These are phyloP conservation scores for Botrytis paeoniae DNA, from an alignment of 2,329 filamentous ascomycete genomes.

Conservation along the genomic window DNA sequence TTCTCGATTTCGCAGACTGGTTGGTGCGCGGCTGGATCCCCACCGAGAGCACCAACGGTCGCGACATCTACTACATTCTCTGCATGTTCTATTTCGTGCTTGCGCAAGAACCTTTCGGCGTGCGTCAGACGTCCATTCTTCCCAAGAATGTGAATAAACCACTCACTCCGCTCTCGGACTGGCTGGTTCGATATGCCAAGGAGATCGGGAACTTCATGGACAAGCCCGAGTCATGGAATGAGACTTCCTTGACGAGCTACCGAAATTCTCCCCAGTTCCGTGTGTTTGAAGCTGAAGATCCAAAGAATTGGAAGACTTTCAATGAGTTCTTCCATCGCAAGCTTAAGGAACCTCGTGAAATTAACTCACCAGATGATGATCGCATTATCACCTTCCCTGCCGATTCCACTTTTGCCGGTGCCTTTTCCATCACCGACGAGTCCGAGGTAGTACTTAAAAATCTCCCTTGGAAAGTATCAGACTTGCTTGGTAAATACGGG, in stretches of 20 bases:
- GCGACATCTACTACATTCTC: conserved; percentile 40
- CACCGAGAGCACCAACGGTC: conserved; percentile 38
- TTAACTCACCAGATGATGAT: conserved; percentile 39
- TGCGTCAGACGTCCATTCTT: conserved; percentile 34
- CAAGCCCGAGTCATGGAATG: conserved; percentile 37
- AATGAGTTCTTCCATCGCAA: conserved; percentile 43
- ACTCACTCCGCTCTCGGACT: conserved; percentile 40
- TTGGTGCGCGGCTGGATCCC: conserved; percentile 39
- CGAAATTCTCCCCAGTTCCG: conserved; percentile 36
- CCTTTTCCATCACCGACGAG: conserved; percentile 31
- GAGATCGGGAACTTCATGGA: conserved; percentile 41
- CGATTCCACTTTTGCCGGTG: conserved; percentile 40
- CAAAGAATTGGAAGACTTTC: conserved; percentile 41
- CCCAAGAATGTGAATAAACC: conserved; percentile 35
- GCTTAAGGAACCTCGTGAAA: conserved; percentile 40
- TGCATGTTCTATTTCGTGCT: conserved; percentile 44
- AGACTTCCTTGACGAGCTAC: conserved; percentile 38
- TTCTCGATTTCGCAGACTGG: conserved; percentile 16
- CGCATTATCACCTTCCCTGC: conserved; percentile 43
- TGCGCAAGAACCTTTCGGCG: conserved; percentile 37
- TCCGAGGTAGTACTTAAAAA: conserved; percentile 39
- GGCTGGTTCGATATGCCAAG: conserved; percentile 42
- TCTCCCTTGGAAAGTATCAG: conserved; percentile 41
- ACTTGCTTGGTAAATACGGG: conserved; percentile 34
- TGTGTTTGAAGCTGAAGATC: conserved; percentile 37